Evolutionary conservation across 352 stramenopile genomes (phyloP), one percentile per base, ranked within the genome.

Genomic region (Peronospora farinosa): DNA sequence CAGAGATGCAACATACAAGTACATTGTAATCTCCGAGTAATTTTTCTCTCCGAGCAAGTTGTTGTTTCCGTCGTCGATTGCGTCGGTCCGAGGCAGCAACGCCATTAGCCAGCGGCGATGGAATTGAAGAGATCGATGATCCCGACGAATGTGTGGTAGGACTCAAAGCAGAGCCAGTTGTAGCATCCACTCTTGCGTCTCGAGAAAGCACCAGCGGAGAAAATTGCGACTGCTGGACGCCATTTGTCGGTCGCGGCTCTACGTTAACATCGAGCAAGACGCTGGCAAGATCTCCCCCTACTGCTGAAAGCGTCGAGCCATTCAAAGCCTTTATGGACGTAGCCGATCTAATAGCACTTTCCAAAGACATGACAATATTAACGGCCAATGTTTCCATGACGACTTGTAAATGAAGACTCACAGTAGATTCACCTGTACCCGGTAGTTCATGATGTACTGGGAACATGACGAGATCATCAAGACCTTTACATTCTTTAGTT

Each of bases 391-490:
- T 88, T 38, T 92, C 79, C 40, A 94, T 67, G 31, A 92, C 79
- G 44, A 91, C 80, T 32, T 84, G 65, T 40, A 94, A 55, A 42
- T 94, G 80, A 8, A 90, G 68, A 60, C 61, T 88, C 42, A 91
- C 79, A 2, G 81, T 94, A 10, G 84, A 92, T 44, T 72, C 57
- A 19, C 74, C 78, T 2, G 64, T 76, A 44, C 64, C 66, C 16
- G 67, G 45, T 21, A 94, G 65, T 7, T 80, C 72, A 43, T 91
- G 81, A 43, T 84, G 70, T 17, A 78, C 69, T 10, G 81, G 84
- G 60, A 94, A 91, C 72, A 94, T 86, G 28, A 92, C 77, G 44
- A 94, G 70, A 47, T 92, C 65, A 10, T 38, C 54, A 7, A 91
- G 61, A 17, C 60, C 53, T 17, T 74, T 68, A 47, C 76, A 84